Evolutionary conservation across 2,329 filamentous ascomycete genomes (phyloP), one percentile per base, ranked within the genome.

Genomic region (Sporothrix protearum): DNA sequence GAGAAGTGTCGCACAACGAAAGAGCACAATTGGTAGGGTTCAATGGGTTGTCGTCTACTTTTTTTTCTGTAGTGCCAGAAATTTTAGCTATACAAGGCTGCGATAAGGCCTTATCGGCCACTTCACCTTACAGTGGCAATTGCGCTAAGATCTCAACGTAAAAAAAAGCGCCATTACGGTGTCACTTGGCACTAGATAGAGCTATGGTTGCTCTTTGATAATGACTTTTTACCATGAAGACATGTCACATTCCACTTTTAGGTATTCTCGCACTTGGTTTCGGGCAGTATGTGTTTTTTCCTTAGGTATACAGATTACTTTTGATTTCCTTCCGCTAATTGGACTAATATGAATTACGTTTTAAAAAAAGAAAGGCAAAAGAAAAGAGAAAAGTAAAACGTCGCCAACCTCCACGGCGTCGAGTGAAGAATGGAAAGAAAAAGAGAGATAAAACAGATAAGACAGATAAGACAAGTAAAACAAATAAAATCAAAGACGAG

Each of bases 31-130:
- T 28, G 10, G 36, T 25, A 64, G 22, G 36, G 16, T 28, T 28
- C 33, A 28, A 39, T 25, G 14, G 30, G 12, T 8, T 28, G 66
- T 55, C 66, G 66, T 68, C 10, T 36, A 36, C 61, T 57, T 71
- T 71, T 71, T 66, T 71, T 71, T 57, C 33, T 47, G 36, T n/a
- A 36, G n/a, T 57, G 22, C 30, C 30, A 64, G 49, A 66, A 63
- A 16, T 49, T 69, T 70, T 64, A 36, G 45, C 57, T 49, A 33
- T 30, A 22, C 16, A 53, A 63, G 45, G 33, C 45, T 55, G n/a
- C 36, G 59, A 66, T 64, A 71, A 71, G 51, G 33, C 22, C 59
- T 66, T 64, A 66, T 71, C 47, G 68, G 57, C 4, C 59, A 64
- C 49, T 9, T 12, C 49, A 4, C 5, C 9, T 22, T 14, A 3